These are phyloP conservation scores for Phoma sp. DNA, from an alignment of 2,329 filamentous ascomycete species.

Conservation along the genomic window DNA sequence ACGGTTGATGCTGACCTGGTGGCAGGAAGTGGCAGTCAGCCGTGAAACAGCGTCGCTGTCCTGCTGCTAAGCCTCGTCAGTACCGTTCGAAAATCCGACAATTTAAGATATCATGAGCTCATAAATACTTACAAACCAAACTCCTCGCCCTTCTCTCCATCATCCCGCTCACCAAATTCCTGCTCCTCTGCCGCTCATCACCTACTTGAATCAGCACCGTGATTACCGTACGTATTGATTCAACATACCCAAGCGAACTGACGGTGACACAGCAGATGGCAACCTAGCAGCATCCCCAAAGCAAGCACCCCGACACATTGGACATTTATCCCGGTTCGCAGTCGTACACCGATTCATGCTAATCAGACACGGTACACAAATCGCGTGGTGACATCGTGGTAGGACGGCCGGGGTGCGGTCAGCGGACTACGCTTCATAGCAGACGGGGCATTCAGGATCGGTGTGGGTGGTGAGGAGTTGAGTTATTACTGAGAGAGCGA, in stretches of 20 bases:
- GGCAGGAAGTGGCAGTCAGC: slow-evolving; percentile 1
- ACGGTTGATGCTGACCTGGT: neutral
- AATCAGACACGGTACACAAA: slow-evolving; percentile 7
- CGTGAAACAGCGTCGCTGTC: neutral
- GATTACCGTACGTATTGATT: no score
- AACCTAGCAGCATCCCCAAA: no score
- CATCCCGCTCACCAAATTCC: no score
- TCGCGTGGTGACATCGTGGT: neutral
- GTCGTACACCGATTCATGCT: neutral
- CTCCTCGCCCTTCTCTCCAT: no score
- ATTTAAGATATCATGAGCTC: no score
- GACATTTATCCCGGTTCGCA: neutral
- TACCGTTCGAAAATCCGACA: no score
- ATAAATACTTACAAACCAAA: no score
- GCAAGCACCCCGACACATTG: neutral
- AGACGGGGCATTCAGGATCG: slow-evolving; percentile 2
- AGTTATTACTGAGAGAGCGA: neutral
- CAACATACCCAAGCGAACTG: no score
- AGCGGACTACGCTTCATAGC: slow-evolving; percentile 4
- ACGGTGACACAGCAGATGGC: no score
- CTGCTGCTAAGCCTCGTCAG: neutral
- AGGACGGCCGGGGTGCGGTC: slow-evolving; percentile 1
- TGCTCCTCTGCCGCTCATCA: no score
- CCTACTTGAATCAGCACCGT: no score
- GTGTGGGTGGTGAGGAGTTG: neutral